Percentiles rank a stretch among this genome's conserved stretches.
These are phyloP conservation scores for Plasmodium adleri DNA, from an alignment of 169 alveolate species.

Conservation along the genomic window DNA sequence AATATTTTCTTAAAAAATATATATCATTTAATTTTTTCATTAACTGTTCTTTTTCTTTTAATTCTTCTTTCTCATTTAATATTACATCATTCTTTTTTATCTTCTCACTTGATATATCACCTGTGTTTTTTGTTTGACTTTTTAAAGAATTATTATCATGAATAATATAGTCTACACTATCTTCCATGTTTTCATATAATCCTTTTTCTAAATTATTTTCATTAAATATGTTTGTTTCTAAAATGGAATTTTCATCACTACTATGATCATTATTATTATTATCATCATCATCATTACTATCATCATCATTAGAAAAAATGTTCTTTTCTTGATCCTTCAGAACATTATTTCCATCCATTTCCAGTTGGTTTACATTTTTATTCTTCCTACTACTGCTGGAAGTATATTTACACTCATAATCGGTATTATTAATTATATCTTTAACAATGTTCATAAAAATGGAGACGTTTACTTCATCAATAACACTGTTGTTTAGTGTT, in stretches of 20 bases:
- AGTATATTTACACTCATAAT: slow-evolving; percentile 21
- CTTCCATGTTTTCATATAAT: slow-evolving; percentile 40
- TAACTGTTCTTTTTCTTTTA: slow-evolving; percentile 44
- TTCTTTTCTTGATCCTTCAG: not conserved
- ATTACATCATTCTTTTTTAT: slow-evolving; percentile 11
- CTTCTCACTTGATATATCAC: not conserved
- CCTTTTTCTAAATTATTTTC: not conserved
- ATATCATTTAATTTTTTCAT: slow-evolving; percentile 53
- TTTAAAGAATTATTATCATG: slow-evolving; percentile 17
- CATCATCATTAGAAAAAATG: not conserved
- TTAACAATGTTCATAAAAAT: slow-evolving; percentile 30
- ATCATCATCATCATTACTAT: not conserved
- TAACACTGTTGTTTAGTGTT: slow-evolving; percentile 10
- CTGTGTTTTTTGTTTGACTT: not conserved
- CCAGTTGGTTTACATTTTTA: not conserved
- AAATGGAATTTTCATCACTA: not conserved
- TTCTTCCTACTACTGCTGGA: not conserved
- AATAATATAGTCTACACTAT: slow-evolving; percentile 45
- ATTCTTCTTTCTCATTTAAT: slow-evolving; percentile 37
- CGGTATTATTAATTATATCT: slow-evolving; percentile 7
- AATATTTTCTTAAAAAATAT: slow-evolving; percentile 56
- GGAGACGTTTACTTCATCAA: slow-evolving; percentile 18
- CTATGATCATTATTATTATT: not conserved
- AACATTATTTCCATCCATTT: not conserved
- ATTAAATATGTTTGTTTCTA: not conserved